Percentiles rank a stretch among this genome's conserved stretches.
Evolutionary conservation across 1,284 basidiomycete genomes (phyloP).

Genomic region (Somion occarium): DNA sequence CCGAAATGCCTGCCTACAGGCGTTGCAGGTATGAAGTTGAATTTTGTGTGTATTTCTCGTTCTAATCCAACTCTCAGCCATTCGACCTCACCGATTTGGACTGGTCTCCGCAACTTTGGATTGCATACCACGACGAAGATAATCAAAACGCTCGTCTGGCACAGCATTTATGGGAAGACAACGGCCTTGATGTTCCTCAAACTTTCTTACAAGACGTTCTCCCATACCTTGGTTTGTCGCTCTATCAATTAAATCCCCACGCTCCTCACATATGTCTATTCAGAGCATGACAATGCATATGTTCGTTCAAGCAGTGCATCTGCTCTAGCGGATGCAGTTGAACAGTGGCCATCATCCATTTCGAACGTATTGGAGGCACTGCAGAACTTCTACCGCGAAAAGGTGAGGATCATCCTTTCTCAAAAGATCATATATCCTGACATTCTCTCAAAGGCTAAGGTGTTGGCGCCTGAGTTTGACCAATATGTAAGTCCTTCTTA

Average conservation of each 20-base stretch:
- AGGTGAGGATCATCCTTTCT: not conserved
- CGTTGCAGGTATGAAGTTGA: conserved; percentile 63
- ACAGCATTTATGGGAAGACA: conserved; percentile 90
- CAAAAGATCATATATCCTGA: conserved; percentile 3
- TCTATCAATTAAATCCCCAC: conserved; percentile 1
- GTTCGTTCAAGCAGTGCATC: conserved; percentile 74
- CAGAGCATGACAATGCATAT: conserved; percentile 79
- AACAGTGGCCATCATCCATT: conserved; percentile 71
- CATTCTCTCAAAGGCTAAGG: conserved; percentile 53
- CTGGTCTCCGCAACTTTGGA: conserved; percentile 88
- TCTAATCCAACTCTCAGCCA: conserved; percentile 44
- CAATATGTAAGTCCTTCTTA: conserved; percentile 57
- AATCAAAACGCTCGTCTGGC: conserved; percentile 89
- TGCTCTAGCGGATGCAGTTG: conserved; percentile 77
- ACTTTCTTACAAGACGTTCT: conserved; percentile 63
- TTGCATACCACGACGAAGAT: conserved; percentile 89
- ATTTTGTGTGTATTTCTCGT: not conserved
- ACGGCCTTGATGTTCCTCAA: conserved; percentile 87
- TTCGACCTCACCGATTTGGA: conserved; percentile 94
- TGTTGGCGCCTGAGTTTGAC: conserved; percentile 87
- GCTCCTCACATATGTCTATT: not conserved
- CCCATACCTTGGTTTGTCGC: conserved; percentile 60
- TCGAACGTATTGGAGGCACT: conserved; percentile 20
- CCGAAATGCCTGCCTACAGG: conserved; percentile 87
- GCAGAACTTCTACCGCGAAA: not conserved